phyloP scores from a whole-genome alignment of 495 filamentous ascomycete genomes.

The Aspergillus biplanus region DNA sequence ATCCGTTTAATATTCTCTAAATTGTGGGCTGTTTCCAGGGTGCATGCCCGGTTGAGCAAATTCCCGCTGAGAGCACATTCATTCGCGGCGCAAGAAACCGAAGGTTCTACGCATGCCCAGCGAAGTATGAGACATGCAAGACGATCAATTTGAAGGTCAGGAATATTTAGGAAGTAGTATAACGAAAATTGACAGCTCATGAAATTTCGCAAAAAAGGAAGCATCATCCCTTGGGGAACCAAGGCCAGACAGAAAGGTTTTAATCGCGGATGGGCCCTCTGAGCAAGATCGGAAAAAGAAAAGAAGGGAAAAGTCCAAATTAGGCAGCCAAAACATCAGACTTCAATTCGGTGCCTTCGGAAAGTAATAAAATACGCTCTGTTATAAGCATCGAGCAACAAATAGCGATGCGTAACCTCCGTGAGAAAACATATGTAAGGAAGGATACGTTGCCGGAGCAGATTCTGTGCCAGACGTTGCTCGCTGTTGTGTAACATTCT shows the following conservation, averaged over 20 bases:
- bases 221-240: slow-evolving; percentile 10
- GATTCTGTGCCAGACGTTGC: slow-evolving; percentile 6
- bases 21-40: no score
- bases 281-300: background rate
- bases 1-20: no score
- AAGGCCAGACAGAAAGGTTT: slow-evolving; percentile 1
- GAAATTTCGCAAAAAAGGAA: background rate
- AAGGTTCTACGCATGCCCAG: background rate
- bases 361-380: background rate
- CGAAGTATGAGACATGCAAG: background rate
- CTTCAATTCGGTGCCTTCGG: slow-evolving; percentile 18
- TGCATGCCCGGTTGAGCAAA: background rate
- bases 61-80: background rate
- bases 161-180: background rate
- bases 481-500: slow-evolving; percentile 14
- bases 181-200: slow-evolving; percentile 11
- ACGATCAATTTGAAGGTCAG: slow-evolving; percentile 3
- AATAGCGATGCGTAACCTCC: slow-evolving; percentile 8
- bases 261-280: background rate
- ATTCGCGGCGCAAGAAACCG: no score
- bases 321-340: slow-evolving; percentile 16
- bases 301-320: background rate
- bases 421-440: slow-evolving; percentile 6
- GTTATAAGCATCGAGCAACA: background rate
- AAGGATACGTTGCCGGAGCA: slow-evolving; percentile 13